Evolutionary conservation across 2,329 filamentous ascomycete species (phyloP).

Genomic region (Aureobasidium sp.): DNA sequence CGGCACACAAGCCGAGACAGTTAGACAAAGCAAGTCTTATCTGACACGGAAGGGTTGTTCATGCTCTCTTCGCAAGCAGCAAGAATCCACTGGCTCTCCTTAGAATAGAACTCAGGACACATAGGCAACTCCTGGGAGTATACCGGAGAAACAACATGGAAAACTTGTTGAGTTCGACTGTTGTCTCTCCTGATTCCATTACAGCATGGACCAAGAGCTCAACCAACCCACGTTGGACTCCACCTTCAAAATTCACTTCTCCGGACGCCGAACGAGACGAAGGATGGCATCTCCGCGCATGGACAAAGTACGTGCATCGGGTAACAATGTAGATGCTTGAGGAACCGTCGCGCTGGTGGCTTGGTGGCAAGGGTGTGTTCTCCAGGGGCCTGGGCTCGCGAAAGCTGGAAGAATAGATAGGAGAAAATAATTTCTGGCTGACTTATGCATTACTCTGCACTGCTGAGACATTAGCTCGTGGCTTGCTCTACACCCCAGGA

Average conservation of each 20-base stretch:
- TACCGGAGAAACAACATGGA: not conserved
- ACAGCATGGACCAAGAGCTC: not conserved
- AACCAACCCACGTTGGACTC: not conserved
- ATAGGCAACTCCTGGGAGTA: not conserved
- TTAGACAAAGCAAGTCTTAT: not conserved
- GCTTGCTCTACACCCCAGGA: not conserved
- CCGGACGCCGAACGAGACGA: not conserved
- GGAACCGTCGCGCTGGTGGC: not conserved
- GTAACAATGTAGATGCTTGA: not conserved
- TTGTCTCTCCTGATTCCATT: not conserved
- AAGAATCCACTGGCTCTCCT: not conserved
- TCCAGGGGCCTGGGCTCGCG: not conserved
- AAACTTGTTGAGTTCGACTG: not conserved
- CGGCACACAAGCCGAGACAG: not conserved
- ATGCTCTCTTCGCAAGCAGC: not conserved
- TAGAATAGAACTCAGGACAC: not conserved
- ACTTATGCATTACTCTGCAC: not conserved
- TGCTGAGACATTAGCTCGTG: not conserved
- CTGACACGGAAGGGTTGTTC: not conserved
- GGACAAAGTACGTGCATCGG: not conserved
- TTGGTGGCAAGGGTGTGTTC: not conserved
- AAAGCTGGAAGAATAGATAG: not conserved
- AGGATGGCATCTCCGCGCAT: not conserved
- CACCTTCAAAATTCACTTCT: not conserved
- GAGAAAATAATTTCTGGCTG: not conserved